Conservation (phyloP, 441 rosid species). For the Gossypium davidsonii region DNA sequence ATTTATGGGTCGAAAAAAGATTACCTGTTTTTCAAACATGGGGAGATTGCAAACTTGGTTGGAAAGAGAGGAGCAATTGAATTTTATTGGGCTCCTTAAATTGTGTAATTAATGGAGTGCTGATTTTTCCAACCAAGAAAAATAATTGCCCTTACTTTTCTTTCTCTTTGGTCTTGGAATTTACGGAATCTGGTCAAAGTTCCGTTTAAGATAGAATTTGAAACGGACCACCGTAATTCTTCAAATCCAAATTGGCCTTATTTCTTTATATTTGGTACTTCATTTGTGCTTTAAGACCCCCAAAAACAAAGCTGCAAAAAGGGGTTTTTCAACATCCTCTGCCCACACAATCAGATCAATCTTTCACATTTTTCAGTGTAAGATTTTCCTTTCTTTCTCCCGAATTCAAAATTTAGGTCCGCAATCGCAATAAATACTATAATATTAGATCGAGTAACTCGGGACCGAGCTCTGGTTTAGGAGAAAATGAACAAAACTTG, state of each 20-base stretch:
- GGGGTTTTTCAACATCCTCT: background rate
- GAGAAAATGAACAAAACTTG: background rate
- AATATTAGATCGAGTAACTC: background rate
- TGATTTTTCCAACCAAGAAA: background rate
- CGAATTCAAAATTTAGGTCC: background rate
- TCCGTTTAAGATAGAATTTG: background rate
- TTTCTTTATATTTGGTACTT: background rate
- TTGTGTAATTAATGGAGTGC: background rate
- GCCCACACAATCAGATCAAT: background rate
- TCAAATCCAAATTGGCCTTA: background rate
- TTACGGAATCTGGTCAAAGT: constrained; percentile 20
- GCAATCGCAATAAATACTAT: background rate
- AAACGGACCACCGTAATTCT: background rate
- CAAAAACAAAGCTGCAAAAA: constrained; percentile 19
- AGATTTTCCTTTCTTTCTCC: background rate
- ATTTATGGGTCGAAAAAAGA: too few species aligned
- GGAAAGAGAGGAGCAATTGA: background rate
- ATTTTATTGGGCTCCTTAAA: background rate
- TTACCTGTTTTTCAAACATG: too few species aligned
- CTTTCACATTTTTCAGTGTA: background rate
- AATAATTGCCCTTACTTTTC: background rate
- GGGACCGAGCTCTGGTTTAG: too few species aligned
- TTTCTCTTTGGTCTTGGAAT: background rate
- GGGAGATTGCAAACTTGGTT: too few species aligned
- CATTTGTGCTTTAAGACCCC: background rate